phyloP scores from a whole-genome alignment of 805 yeast species.

The Priceomyces melissophilus region DNA sequence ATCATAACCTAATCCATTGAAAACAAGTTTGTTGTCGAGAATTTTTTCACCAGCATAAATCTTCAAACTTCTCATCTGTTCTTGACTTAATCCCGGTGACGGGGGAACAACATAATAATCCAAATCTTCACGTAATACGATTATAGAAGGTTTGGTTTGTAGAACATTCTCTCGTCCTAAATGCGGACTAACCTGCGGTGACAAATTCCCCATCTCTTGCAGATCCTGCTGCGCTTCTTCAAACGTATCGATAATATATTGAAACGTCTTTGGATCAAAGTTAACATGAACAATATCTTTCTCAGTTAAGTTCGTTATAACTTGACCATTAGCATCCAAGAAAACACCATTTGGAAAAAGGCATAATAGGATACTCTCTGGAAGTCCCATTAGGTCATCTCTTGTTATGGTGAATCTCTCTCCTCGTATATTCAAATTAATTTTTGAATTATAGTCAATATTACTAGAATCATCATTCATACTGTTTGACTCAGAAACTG shows the following conservation, averaged over 20 bases:
- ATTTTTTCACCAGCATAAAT: constrained; percentile 68
- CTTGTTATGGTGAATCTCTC: constrained; percentile 70
- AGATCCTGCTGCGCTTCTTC: constrained; percentile 65
- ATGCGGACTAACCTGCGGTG: constrained; percentile 31
- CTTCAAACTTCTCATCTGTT: constrained; percentile 67
- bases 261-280: constrained; percentile 82
- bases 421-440: constrained; percentile 78
- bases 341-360: constrained; percentile 89
- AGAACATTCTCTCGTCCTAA: constrained; percentile 46
- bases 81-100: constrained; percentile 47
- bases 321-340: constrained; percentile 70
- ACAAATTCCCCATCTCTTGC: constrained; percentile 20
- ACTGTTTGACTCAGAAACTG: constrained; percentile 11
- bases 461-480: constrained; percentile 14
- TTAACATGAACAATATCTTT: constrained; percentile 78
- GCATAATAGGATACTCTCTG: constrained; percentile 84
- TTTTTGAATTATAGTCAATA: constrained; percentile 61
- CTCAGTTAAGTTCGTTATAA: constrained; percentile 74
- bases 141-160: constrained; percentile 80
- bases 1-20: constrained; percentile 73
- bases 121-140: constrained; percentile 88
- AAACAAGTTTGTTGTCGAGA: constrained; percentile 55
- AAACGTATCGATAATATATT: constrained; percentile 73
- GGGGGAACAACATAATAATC: constrained; percentile 92
- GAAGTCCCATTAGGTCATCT: constrained; percentile 86